phyloP scores from a whole-genome alignment of 176 grass and related monocot species.

The Triticum turgidum region DNA sequence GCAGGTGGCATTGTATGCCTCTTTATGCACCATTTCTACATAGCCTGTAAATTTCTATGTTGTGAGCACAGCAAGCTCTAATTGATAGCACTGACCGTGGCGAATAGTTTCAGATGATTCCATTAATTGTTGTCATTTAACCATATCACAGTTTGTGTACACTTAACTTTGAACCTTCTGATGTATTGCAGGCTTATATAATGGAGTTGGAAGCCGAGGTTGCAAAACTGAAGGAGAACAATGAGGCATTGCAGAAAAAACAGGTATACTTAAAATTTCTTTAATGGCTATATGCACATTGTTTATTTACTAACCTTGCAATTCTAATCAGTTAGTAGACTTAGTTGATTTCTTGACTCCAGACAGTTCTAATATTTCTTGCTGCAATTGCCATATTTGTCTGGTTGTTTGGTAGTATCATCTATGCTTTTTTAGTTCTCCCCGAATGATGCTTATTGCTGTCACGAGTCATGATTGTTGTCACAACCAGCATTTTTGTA shows the following conservation, averaged over 20 bases:
- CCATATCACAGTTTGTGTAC: neutral
- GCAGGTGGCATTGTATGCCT: neutral
- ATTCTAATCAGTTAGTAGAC: slow-evolving; percentile 4
- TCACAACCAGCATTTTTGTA: neutral
- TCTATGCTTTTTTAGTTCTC: neutral
- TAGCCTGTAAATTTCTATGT: neutral
- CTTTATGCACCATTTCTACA: neutral
- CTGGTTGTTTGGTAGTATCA: neutral
- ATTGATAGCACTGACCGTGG: neutral
- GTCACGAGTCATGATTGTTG: neutral
- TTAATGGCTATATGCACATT: slow-evolving; percentile 1
- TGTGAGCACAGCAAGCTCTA: neutral
- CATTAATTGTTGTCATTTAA: neutral
- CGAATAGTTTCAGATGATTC: neutral
- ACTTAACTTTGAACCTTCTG: neutral
- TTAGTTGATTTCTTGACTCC: neutral
- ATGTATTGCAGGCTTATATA: slow-evolving; percentile 62
- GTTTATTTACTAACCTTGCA: neutral
- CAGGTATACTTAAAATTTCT: slow-evolving; percentile 50
- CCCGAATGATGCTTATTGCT: slow-evolving; percentile 20
- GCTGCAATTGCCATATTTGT: slow-evolving; percentile 3
- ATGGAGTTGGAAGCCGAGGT: slow-evolving; percentile 91
- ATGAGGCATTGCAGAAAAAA: slow-evolving; percentile 78
- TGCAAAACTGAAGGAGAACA: slow-evolving; percentile 79
- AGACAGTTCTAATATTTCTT: neutral